A percentile compares a stretch with the other conserved stretches of the same genome.
Evolutionary conservation across 2,329 filamentous ascomycete species (phyloP).

Genomic region (Aureobasidium sp.): DNA sequence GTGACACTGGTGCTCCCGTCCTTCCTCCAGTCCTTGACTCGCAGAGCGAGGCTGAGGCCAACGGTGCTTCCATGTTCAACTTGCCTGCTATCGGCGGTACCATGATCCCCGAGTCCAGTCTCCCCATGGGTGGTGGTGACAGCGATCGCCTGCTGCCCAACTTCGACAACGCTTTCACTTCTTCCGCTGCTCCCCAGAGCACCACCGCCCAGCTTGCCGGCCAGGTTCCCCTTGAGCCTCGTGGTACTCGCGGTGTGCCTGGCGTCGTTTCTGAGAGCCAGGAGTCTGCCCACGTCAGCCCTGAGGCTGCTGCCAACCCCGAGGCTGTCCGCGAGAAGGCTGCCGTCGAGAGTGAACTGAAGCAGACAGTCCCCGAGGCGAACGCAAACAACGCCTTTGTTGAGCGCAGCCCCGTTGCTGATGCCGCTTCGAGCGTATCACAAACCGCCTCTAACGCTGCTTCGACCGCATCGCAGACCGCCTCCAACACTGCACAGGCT

Average conservation of each 20-base stretch:
- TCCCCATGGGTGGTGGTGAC: constrained; percentile 51
- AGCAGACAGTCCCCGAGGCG: constrained; percentile 49
- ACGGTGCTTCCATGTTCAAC: constrained; percentile 35
- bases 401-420: constrained; percentile 16
- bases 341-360: constrained; percentile 61
- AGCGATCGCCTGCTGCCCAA: constrained; percentile 21
- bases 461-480: background rate
- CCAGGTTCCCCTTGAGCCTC: constrained; percentile 36
- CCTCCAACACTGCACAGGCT: background rate
- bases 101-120: constrained; percentile 77
- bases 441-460: background rate
- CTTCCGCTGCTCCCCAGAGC: constrained; percentile 35
- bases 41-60: constrained; percentile 31
- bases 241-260: constrained; percentile 36
- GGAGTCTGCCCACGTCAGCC: constrained; percentile 51
- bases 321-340: constrained; percentile 64
- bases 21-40: constrained; percentile 40
- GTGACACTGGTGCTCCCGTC: constrained; percentile 46
- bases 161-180: constrained; percentile 32
- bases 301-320: constrained; percentile 57
- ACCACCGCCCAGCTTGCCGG: constrained; percentile 40
- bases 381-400: constrained; percentile 11
- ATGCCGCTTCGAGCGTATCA: background rate
- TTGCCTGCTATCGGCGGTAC: constrained; percentile 44
- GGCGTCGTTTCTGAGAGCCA: constrained; percentile 65